Conservation (phyloP, 768 basidiomycete genomes). For the Infundibulicybe gibba region DNA sequence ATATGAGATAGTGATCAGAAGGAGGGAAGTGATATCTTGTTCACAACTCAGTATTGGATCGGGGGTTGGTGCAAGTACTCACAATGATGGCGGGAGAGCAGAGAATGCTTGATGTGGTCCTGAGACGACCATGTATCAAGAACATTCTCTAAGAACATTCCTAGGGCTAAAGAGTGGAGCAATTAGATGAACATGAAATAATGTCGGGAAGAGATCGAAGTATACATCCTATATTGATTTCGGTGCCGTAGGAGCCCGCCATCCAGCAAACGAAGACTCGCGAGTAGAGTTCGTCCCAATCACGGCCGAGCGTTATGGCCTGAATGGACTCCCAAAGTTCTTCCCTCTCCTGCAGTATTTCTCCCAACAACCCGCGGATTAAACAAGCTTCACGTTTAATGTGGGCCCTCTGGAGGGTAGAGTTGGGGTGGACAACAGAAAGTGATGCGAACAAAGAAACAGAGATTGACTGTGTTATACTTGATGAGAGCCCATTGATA, state of each 20-base stretch:
- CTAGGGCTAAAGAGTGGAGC: constrained; percentile 32
- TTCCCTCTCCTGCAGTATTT: constrained; percentile 30
- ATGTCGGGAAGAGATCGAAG: neutral
- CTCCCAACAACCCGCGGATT: constrained; percentile 52
- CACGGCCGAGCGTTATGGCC: constrained; percentile 48
- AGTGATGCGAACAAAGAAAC: constrained; percentile 56
- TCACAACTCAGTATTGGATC: neutral
- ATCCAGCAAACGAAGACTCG: constrained; percentile 73
- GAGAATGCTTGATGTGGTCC: constrained; percentile 78
- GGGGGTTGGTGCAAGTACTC: constrained; percentile 22
- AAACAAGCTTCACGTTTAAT: constrained; percentile 55
- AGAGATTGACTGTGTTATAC: constrained; percentile 51
- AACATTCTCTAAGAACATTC: constrained; percentile 41
- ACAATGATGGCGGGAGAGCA: constrained; percentile 76
- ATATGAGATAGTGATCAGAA: constrained; percentile 63
- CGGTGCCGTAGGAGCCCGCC: constrained; percentile 30
- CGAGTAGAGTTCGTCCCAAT: constrained; percentile 57
- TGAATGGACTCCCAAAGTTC: constrained; percentile 51
- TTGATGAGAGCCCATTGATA: constrained; percentile 45
- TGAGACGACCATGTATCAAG: constrained; percentile 71
- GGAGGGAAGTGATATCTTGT: constrained; percentile 68
- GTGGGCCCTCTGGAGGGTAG: constrained; percentile 29
- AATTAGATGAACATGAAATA: neutral
- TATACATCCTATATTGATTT: constrained; percentile 27
- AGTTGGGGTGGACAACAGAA: constrained; percentile 20